Percentiles rank a stretch among this genome's conserved stretches.
Conservation (phyloP, 2,329 filamentous ascomycete genomes). For the Raffaelea ambrosiae region DNA sequence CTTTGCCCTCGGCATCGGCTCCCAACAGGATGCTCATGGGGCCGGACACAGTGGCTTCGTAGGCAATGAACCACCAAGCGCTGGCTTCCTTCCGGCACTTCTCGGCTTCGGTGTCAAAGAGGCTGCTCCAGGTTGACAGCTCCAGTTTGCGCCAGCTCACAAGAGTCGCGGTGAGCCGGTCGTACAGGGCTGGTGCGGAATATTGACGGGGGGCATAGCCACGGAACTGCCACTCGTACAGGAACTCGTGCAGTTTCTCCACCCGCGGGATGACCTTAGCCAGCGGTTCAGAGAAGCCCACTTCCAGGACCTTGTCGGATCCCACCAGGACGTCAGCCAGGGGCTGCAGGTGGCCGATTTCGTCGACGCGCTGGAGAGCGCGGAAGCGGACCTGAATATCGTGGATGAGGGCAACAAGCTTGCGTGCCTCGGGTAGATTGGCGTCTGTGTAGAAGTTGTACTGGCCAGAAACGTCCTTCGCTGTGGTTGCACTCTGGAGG, state of each 20-base stretch:
- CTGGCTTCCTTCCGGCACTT: conserved; percentile 71
- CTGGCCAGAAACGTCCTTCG: conserved; percentile 22
- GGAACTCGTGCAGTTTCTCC: conserved; percentile 75
- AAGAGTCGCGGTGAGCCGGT: conserved; percentile 70
- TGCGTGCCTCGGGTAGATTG: conserved; percentile 68
- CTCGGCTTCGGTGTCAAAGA: conserved; percentile 76
- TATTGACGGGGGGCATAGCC: conserved; percentile 78
- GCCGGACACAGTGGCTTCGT: conserved; percentile 75
- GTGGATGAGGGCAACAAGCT: conserved; percentile 60
- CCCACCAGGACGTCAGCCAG: conserved; percentile 68
- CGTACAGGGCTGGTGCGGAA: conserved; percentile 61
- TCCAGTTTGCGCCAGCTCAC: conserved; percentile 88
- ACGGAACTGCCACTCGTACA: conserved; percentile 88
- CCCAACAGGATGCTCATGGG: conserved; percentile 55
- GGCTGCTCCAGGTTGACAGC: conserved; percentile 79
- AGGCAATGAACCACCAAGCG: conserved; percentile 95
- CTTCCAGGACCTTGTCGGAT: conserved; percentile 66
- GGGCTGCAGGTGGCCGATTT: conserved; percentile 64
- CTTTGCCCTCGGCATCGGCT: conserved; percentile 24
- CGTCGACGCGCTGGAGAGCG: conserved; percentile 57
- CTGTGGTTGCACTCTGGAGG: conserved; percentile 5
- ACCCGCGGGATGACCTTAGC: conserved; percentile 78
- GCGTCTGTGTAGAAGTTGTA: conserved; percentile 89
- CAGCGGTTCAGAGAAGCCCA: conserved; percentile 73
- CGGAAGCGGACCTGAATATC: conserved; percentile 64